These are phyloP conservation scores for Omphalea diandra DNA, from an alignment of 441 rosid genomes.

Conservation along the genomic window DNA sequence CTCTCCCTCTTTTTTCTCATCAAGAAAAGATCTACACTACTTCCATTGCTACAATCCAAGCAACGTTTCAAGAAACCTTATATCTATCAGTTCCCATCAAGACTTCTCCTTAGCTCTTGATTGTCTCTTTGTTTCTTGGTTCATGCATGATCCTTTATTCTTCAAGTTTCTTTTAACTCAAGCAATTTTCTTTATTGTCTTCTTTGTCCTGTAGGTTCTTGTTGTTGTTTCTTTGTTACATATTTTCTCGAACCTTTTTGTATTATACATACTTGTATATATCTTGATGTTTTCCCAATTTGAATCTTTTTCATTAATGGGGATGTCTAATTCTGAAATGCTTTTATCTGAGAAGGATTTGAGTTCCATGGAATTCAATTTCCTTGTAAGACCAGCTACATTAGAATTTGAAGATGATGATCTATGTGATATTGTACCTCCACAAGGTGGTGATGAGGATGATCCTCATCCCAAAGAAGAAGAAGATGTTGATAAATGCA, in stretches of 20 bases:
- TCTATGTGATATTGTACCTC: slow-evolving; percentile 22
- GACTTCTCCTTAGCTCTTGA: neutral
- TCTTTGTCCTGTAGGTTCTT: neutral
- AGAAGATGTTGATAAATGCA: slow-evolving; percentile 31
- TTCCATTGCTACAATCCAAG: slow-evolving; percentile 33
- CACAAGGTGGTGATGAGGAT: slow-evolving; percentile 13
- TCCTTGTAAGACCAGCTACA: slow-evolving; percentile 38
- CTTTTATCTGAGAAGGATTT: slow-evolving; percentile 44
- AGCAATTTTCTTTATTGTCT: neutral
- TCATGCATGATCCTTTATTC: no score
- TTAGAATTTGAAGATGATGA: slow-evolving; percentile 31
- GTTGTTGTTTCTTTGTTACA: neutral
- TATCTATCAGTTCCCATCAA: neutral
- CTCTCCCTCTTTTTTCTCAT: slow-evolving; percentile 19
- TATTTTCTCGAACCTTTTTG: no score
- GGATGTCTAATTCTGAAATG: slow-evolving; percentile 41
- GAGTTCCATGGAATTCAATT: slow-evolving; percentile 38
- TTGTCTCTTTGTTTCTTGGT: no score
- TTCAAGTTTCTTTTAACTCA: no score
- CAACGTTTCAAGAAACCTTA: slow-evolving; percentile 17
- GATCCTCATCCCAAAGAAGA: neutral
- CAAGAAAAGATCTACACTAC: slow-evolving; percentile 11
- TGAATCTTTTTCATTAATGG: slow-evolving; percentile 30
- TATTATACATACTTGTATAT: no score
- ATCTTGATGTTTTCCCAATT: slow-evolving; percentile 30